These are phyloP conservation scores for Yarrowia sp. DNA, from an alignment of 805 yeast genomes.

Conservation along the genomic window DNA sequence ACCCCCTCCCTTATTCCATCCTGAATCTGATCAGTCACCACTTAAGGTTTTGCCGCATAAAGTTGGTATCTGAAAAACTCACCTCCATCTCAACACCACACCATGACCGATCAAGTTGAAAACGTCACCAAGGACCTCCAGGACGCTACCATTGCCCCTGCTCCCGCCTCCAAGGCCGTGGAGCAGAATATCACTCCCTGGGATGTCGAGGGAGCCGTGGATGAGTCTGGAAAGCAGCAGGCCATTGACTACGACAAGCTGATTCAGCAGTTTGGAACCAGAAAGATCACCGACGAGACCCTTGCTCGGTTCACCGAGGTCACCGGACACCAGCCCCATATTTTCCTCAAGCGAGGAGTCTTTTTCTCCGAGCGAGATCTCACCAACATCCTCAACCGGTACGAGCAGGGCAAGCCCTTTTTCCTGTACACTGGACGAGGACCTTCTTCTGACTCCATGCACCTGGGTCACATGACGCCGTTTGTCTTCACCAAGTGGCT, in stretches of 20 bases:
- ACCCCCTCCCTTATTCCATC: too few species aligned
- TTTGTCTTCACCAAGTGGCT: constrained; percentile 95
- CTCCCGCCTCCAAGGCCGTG: constrained; percentile 21
- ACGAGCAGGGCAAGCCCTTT: constrained; percentile 93
- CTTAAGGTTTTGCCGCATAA: neutral
- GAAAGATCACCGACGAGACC: constrained; percentile 63
- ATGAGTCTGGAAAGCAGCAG: constrained; percentile 78
- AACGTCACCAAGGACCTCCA: neutral
- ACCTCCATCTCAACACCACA: neutral
- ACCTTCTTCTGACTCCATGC: constrained; percentile 91
- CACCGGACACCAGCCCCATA: constrained; percentile 91
- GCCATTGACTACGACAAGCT: constrained; percentile 90
- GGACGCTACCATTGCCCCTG: neutral
- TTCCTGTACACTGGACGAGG: constrained; percentile 97
- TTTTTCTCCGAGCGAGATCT: constrained; percentile 81
- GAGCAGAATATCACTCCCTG: constrained; percentile 82
- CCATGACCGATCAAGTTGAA: neutral
- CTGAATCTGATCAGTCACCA: neutral
- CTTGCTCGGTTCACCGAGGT: constrained; percentile 70
- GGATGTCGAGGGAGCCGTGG: constrained; percentile 99
- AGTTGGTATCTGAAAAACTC: neutral
- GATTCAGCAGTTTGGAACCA: constrained; percentile 84
- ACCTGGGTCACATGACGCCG: constrained; percentile 95
- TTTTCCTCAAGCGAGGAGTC: constrained; percentile 81
- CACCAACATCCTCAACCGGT: constrained; percentile 70